These are phyloP conservation scores for Choanephora cucurbitarum DNA, from an alignment of 371 early-diverging fungal species.

Conservation along the genomic window DNA sequence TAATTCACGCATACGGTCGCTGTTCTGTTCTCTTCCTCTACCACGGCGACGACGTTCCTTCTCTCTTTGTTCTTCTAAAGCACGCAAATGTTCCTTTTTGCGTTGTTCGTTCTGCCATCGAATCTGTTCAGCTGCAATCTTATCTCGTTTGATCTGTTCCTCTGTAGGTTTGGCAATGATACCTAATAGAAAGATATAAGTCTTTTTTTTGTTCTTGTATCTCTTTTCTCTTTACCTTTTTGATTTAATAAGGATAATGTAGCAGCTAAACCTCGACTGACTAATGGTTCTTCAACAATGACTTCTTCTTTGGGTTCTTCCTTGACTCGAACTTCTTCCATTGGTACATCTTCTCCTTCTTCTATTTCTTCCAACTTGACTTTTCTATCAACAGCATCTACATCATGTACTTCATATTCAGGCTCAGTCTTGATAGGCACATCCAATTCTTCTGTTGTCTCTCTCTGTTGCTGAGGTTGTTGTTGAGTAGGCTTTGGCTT, in stretches of 20 bases:
- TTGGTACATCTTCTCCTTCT: constrained; percentile 7
- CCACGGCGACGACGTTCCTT: constrained; percentile 34
- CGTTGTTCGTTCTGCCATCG: constrained; percentile 73
- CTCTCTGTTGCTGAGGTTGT: constrained; percentile 12
- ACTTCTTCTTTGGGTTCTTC: constrained; percentile 23
- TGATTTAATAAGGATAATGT: constrained; percentile 78
- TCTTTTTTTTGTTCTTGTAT: no score
- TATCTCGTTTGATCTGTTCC: constrained; percentile 68
- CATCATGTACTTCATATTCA: constrained; percentile 11
- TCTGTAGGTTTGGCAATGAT: constrained; percentile 61
- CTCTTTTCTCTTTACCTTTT: constrained; percentile 58
- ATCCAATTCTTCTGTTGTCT: no score
- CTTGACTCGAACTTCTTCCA: constrained; percentile 4
- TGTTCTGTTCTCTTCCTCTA: constrained; percentile 28
- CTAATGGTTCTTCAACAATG: constrained; percentile 79
- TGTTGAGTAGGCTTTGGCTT: constrained; percentile 1
- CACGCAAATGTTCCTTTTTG: constrained; percentile 55
- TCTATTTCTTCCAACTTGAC: constrained; percentile 6
- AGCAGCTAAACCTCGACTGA: constrained; percentile 82
- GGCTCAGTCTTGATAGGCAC: constrained; percentile 7
- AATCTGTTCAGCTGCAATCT: constrained; percentile 62
- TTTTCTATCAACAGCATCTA: constrained; percentile 10
- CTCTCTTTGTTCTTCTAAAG: constrained; percentile 35
- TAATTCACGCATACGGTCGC: constrained; percentile 38
- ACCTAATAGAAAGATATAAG: constrained; percentile 39